Conservation (phyloP, 768 basidiomycete genomes). For the Boletellus ananiceps region DNA sequence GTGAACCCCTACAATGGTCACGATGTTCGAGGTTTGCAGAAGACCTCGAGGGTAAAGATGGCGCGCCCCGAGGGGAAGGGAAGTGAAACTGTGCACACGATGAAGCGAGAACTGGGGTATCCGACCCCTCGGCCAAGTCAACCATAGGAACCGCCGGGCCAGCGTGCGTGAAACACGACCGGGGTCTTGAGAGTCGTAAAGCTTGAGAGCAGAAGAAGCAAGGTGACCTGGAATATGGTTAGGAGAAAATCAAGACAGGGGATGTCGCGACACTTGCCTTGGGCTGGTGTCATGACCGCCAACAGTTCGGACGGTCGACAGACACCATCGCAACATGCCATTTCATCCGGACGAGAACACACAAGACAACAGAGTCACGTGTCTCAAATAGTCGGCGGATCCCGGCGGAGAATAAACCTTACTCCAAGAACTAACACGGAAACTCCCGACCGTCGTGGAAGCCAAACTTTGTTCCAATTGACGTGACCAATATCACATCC, state of each 20-base stretch:
- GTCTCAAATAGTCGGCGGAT: constrained; percentile 4
- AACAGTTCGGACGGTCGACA: constrained; percentile 46
- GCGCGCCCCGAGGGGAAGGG: neutral
- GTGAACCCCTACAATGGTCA: neutral
- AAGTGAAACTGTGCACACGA: neutral
- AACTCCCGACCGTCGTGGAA: constrained; percentile 12
- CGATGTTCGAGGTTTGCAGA: neutral
- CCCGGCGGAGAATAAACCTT: constrained; percentile 28
- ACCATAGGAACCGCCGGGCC: neutral
- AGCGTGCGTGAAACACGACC: neutral
- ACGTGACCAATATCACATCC: constrained; percentile 10
- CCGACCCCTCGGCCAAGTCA: neutral
- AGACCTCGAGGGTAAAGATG: neutral
- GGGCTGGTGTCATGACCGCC: constrained; percentile 31
- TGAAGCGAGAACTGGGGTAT: neutral
- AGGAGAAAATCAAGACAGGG: neutral
- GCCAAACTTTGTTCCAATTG: constrained; percentile 23
- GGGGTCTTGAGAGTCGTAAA: constrained; percentile 1
- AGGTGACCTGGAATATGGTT: constrained; percentile 4
- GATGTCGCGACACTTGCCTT: constrained; percentile 17
- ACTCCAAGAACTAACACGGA: constrained; percentile 26
- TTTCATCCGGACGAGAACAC: constrained; percentile 36
- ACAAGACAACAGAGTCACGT: constrained; percentile 9
- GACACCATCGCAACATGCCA: constrained; percentile 80
- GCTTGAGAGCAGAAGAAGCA: neutral